Conservation (phyloP, 2,329 filamentous ascomycete species). For the Penicillium expansum region DNA sequence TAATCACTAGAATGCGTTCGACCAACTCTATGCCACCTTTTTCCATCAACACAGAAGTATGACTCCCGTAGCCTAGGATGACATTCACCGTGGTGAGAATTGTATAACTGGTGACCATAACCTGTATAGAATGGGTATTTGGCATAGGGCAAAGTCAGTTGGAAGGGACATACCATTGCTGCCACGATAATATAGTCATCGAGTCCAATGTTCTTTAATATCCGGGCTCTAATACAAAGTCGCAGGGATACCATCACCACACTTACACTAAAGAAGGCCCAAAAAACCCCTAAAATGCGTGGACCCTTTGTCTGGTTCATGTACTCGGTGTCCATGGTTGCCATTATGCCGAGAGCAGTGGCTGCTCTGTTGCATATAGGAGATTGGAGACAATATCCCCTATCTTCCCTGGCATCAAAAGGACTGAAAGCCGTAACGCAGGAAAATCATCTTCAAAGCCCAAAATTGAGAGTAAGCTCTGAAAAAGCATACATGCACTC, state of each 20-base stretch:
- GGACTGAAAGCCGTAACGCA: background rate
- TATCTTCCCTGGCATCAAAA: background rate
- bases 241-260: conserved; percentile 32
- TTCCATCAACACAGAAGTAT: conserved; percentile 32
- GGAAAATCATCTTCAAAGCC: background rate
- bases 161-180: conserved; percentile 29
- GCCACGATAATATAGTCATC: conserved; percentile 41
- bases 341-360: background rate
- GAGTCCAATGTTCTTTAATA: conserved; percentile 31
- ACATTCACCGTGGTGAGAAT: conserved; percentile 38
- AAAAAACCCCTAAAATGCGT: conserved; percentile 30
- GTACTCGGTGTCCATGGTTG: background rate
- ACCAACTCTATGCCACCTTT: conserved; percentile 24
- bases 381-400: background rate
- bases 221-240: conserved; percentile 30
- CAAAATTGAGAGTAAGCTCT: background rate
- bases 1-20: conserved; percentile 22
- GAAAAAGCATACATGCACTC: no score
- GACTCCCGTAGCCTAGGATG: conserved; percentile 40
- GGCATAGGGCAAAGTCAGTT: background rate
- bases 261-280: conserved; percentile 29
- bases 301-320: conserved; percentile 33
- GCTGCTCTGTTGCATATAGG: background rate
- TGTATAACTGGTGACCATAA: conserved; percentile 33
- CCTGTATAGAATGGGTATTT: background rate